A percentile compares a stretch with the other conserved stretches of the same genome.
These are phyloP conservation scores for Camellia sinensis DNA, from an alignment of 148 eudicot species.

Conservation along the genomic window DNA sequence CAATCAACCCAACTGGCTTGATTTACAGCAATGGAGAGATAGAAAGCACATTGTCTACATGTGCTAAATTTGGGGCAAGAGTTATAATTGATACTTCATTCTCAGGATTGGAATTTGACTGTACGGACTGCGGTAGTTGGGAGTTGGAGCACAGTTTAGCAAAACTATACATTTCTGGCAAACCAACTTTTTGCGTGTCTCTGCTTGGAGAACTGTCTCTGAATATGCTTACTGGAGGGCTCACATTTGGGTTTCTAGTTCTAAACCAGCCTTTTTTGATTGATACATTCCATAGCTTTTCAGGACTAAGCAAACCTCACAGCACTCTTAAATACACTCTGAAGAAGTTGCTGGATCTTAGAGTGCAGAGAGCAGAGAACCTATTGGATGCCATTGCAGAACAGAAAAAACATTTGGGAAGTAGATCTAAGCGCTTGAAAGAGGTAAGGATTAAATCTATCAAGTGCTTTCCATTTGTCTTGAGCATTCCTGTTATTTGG, in stretches of 20 bases:
- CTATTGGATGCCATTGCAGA: slow-evolving; percentile 44
- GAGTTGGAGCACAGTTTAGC: slow-evolving; percentile 56
- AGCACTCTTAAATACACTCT: slow-evolving; percentile 71
- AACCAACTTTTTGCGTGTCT: slow-evolving; percentile 59
- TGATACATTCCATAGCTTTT: slow-evolving; percentile 59
- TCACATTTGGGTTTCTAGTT: slow-evolving; percentile 73
- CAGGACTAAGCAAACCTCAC: slow-evolving; percentile 82
- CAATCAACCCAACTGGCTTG: slow-evolving; percentile 82
- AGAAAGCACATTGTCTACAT: slow-evolving; percentile 49
- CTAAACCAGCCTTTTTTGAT: slow-evolving; percentile 59
- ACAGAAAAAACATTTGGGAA: slow-evolving; percentile 52
- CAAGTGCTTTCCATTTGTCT: not conserved
- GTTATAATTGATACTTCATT: slow-evolving; percentile 87
- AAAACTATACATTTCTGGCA: slow-evolving; percentile 41
- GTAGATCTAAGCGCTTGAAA: slow-evolving; percentile 58
- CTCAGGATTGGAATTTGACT: slow-evolving; percentile 72
- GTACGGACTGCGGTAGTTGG: slow-evolving; percentile 55
- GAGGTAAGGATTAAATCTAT: slow-evolving; percentile 45
- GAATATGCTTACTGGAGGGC: slow-evolving; percentile 85
- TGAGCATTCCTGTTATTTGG: not conserved
- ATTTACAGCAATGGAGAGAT: slow-evolving; percentile 80
- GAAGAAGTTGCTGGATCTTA: slow-evolving; percentile 76
- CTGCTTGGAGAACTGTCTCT: slow-evolving; percentile 79
- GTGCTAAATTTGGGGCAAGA: slow-evolving; percentile 84
- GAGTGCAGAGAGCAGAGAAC: slow-evolving; percentile 48